phyloP scores from a whole-genome alignment of 2,329 filamentous ascomycete genomes.

The Teratosphaeriaceae sp. region DNA sequence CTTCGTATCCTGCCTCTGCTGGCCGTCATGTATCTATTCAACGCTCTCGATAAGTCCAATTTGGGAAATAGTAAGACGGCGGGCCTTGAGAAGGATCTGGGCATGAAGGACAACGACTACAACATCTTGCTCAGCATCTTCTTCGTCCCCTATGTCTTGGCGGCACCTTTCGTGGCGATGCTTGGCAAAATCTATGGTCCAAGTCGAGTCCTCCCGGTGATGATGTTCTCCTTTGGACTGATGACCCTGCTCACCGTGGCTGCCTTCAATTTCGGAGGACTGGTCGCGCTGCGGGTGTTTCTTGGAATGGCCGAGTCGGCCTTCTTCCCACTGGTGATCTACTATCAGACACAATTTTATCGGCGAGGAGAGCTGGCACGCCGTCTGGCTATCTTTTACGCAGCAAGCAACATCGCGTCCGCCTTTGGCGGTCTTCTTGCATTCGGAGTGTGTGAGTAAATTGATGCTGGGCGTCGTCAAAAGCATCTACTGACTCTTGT shows the following conservation, averaged over 20 bases:
- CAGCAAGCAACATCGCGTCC: conserved; percentile 65
- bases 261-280: conserved; percentile 54
- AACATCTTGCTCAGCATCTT: conserved; percentile 66
- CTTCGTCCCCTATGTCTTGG: conserved; percentile 68
- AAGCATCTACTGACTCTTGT: no score
- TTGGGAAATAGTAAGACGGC: conserved; percentile 32
- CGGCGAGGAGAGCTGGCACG: conserved; percentile 63
- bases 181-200: conserved; percentile 63
- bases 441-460: conserved; percentile 56
- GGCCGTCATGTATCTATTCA: conserved; percentile 51
- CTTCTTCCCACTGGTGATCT: conserved; percentile 64
- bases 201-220: conserved; percentile 46
- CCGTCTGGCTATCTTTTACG: conserved; percentile 67
- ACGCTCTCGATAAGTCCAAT: conserved; percentile 43
- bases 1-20: conserved; percentile 50
- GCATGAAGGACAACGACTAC: conserved; percentile 53
- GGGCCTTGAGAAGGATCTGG: conserved; percentile 45
- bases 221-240: conserved; percentile 60
- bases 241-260: conserved; percentile 56
- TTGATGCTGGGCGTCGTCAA: no score
- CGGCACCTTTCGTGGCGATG: conserved; percentile 59
- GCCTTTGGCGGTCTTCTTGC: conserved; percentile 57
- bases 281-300: conserved; percentile 64
- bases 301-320: conserved; percentile 57
- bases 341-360: conserved; percentile 58